Base-by-base conservation (phyloP, 805 yeast genomes). In the Yarrowia bubula region DNA sequence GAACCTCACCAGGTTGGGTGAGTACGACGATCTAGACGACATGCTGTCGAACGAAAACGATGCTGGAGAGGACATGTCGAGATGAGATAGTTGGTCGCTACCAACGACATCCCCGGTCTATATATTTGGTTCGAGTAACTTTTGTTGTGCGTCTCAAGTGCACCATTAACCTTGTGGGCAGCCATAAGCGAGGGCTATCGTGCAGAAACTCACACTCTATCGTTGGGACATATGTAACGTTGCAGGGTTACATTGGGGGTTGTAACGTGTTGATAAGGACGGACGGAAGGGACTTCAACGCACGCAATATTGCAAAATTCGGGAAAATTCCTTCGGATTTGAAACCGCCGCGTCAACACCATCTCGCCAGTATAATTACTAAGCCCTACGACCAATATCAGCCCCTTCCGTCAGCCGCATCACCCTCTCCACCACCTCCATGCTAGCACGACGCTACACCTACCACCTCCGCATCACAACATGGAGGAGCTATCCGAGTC, bases 401-500 rank as follows among this genome's bases (percentile, higher is more conserved):
- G 15, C 33, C 44, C 44, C 44, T 38, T 14, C 44, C 44, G 44
- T 11, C 44, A 15, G 44, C 15, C 44, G 46, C n/a, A 28, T 10
- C 46, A 11, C 46, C 46, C 17, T 28, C 5, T 28, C n/a, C 18
- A 42, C 15, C 9, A 47, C 28, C 15, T 22, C 10, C 58, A 51
- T 37, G 43, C 58, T 51, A 51, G 38, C 38, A 43, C 58, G 38
- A 51, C 58, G 58, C 58, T 51, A 51, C 58, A 51, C 58, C 58
- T 9, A 33, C 42, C 17, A 22, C 43, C 58, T 37, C 43, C 18
- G 22, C 58, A 51, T 71, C 72, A 39, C 70, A 66, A 31, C 48
- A 70, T 53, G 38, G 68, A 66, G 47, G 70, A 70, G 41, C 69
- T 70, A 50, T 66, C 66, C 48, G 70, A 69, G 18, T 64, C 62